phyloP scores from a whole-genome alignment of 306 rosid genomes.

The Dicorynia guianensis region DNA sequence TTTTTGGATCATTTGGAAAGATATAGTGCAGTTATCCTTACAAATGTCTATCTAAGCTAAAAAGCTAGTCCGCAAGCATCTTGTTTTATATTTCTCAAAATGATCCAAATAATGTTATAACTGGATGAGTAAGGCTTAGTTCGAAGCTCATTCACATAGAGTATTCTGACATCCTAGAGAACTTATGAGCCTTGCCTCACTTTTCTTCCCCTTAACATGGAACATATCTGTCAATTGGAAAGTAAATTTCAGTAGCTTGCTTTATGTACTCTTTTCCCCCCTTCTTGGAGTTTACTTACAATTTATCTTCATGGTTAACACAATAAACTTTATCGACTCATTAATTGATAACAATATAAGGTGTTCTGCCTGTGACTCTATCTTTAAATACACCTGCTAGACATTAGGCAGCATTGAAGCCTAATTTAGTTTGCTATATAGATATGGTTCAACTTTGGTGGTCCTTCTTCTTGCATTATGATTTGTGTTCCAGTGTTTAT shows the following conservation, averaged over 20 bases:
- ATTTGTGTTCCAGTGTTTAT: background rate
- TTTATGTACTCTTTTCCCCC: background rate
- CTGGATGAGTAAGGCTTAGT: background rate
- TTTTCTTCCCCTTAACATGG: background rate
- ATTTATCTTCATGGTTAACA: background rate
- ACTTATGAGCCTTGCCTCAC: background rate
- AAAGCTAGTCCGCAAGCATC: background rate
- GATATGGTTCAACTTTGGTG: background rate
- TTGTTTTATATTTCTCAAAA: background rate
- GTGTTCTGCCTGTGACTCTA: too few species aligned
- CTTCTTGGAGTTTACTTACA: background rate
- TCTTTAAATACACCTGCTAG: background rate
- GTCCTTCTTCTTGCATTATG: background rate
- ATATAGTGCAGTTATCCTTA: background rate
- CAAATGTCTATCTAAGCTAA: background rate
- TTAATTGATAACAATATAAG: background rate
- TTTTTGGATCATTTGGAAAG: background rate
- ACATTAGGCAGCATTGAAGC: slow-evolving; percentile 1
- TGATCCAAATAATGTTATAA: background rate
- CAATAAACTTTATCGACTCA: background rate
- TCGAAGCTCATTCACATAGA: background rate
- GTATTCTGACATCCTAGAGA: background rate
- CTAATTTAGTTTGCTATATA: background rate
- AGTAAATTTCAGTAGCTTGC: background rate
- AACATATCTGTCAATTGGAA: background rate